Evolutionary conservation across 2,329 filamentous ascomycete species (phyloP).

Genomic region (Ascochyta pisi): DNA sequence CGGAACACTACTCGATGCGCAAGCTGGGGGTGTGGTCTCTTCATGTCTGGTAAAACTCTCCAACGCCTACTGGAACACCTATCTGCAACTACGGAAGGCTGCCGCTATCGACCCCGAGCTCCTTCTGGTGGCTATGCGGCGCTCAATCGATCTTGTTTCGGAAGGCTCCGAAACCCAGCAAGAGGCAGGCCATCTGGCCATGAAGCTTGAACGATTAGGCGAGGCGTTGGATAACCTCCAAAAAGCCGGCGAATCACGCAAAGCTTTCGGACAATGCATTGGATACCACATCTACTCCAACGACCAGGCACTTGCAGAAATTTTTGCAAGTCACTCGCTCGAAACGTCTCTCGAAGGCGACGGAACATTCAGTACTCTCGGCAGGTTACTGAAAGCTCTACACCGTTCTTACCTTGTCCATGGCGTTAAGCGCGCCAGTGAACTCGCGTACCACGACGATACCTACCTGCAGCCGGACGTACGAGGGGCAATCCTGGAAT

Average conservation of each 20-base stretch:
- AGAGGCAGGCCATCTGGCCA: slow-evolving; percentile 64
- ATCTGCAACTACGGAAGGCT: slow-evolving; percentile 59
- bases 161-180: slow-evolving; percentile 62
- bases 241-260: slow-evolving; percentile 63
- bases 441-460: slow-evolving; percentile 54
- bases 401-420: slow-evolving; percentile 58
- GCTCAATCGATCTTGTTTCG: slow-evolving; percentile 69
- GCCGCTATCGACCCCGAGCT: slow-evolving; percentile 52
- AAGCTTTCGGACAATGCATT: slow-evolving; percentile 67
- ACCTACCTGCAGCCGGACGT: slow-evolving; percentile 31
- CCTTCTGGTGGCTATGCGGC: slow-evolving; percentile 65
- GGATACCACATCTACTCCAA: slow-evolving; percentile 67
- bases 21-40: slow-evolving; percentile 24
- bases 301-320: slow-evolving; percentile 59
- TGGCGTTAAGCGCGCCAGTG: slow-evolving; percentile 58
- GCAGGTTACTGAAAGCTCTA: slow-evolving; percentile 65
- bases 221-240: slow-evolving; percentile 64
- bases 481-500: slow-evolving; percentile 52
- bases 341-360: slow-evolving; percentile 61
- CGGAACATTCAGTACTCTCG: slow-evolving; percentile 61
- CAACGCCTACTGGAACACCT: slow-evolving; percentile 73
- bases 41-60: slow-evolving; percentile 68
- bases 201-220: slow-evolving; percentile 72
- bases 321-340: slow-evolving; percentile 60
- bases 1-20: slow-evolving; percentile 4